A percentile compares a stretch with the other conserved stretches of the same genome.
Conservation (phyloP, 225 moss, liverwort and hornwort species). For the Thuidium tamariscinum region DNA sequence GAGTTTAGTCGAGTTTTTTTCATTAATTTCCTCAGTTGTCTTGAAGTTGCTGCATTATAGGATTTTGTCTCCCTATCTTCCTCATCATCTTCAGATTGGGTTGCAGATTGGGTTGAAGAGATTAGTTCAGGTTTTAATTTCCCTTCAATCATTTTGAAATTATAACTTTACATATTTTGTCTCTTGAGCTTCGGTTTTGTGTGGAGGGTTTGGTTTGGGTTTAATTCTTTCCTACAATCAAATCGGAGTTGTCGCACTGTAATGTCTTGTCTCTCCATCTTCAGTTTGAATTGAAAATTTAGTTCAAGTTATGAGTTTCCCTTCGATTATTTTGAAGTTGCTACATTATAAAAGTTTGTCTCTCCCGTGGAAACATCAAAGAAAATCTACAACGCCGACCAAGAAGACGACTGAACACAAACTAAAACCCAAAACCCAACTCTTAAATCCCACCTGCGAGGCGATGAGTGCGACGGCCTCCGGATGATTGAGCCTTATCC, state of each 20-base stretch:
- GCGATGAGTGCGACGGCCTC: constrained; percentile 90
- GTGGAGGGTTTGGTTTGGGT: neutral
- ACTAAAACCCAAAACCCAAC: neutral
- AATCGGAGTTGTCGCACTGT: neutral
- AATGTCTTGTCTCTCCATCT: neutral
- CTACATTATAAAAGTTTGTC: neutral
- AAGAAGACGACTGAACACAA: neutral
- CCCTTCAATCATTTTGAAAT: neutral
- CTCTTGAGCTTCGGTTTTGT: no score
- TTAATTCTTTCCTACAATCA: neutral
- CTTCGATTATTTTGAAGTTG: neutral
- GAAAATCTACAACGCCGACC: neutral
- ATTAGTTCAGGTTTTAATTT: neutral
- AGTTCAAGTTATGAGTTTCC: neutral
- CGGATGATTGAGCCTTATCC: constrained; percentile 68
- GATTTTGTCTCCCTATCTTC: neutral
- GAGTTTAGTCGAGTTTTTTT: neutral
- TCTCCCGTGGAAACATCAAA: neutral
- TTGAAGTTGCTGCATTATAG: neutral
- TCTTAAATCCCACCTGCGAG: constrained; percentile 36
- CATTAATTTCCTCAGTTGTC: neutral
- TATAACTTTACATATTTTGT: neutral
- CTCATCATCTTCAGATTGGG: neutral
- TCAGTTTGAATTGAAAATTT: neutral
- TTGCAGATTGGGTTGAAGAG: neutral